Evolutionary conservation across 129 eudicot species (phyloP).

Genomic region (Apium graveolens): DNA sequence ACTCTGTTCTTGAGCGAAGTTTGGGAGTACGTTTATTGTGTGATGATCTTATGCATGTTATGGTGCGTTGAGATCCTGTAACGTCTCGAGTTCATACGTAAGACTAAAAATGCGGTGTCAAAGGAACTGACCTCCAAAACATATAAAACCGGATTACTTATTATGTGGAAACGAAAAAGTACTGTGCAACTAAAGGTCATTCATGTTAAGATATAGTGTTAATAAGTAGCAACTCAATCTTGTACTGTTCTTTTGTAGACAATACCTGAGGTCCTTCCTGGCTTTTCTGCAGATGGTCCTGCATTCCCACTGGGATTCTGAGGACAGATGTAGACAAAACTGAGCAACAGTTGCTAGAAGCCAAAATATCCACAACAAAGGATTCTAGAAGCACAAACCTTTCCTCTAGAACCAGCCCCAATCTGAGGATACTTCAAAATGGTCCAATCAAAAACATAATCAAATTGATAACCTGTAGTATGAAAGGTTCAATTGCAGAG

Average conservation of each 20-base stretch:
- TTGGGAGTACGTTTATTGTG: neutral
- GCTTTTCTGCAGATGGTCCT: conserved; percentile 67
- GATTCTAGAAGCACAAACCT: conserved; percentile 41
- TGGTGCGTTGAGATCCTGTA: neutral
- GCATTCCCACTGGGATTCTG: conserved; percentile 12
- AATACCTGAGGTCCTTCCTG: conserved; percentile 56
- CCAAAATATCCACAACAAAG: neutral
- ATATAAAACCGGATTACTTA: neutral
- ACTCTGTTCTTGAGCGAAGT: too few species aligned
- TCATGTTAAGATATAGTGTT: neutral
- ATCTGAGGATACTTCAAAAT: conserved; percentile 95
- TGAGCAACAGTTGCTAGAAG: neutral
- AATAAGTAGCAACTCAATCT: neutral
- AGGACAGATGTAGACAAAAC: neutral
- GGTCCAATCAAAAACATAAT: conserved; percentile 95
- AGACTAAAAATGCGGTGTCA: neutral
- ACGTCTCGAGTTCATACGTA: neutral
- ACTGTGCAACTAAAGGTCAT: neutral
- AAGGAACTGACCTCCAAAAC: neutral
- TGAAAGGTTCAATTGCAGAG: conserved; percentile 11
- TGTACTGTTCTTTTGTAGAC: neutral
- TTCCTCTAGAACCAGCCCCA: conserved; percentile 70
- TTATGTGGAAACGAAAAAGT: neutral
- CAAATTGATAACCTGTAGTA: conserved; percentile 83
- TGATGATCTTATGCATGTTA: neutral